These are phyloP conservation scores for Colletotrichum limetticola DNA, from an alignment of 2,329 filamentous ascomycete species.

Conservation along the genomic window DNA sequence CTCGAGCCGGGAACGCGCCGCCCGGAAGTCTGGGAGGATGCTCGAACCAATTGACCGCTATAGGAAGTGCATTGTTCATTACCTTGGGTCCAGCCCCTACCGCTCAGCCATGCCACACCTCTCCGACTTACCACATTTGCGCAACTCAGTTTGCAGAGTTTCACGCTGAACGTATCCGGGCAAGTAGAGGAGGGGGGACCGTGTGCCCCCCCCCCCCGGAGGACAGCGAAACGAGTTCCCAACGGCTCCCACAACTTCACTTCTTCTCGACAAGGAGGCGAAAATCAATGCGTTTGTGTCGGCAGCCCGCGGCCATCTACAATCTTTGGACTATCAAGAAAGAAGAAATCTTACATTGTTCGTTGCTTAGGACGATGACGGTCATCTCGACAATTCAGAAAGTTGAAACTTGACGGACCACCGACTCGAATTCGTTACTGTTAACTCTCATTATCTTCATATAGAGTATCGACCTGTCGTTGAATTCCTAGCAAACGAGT, in stretches of 20 bases:
- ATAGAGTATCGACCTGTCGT: not conserved
- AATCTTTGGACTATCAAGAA: too few relatives aligned
- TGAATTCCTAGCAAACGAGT: not conserved
- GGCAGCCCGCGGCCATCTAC: not conserved
- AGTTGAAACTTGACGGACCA: not conserved
- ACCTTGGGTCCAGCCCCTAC: not conserved
- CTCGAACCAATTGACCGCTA: not conserved
- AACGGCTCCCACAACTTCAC: too few relatives aligned
- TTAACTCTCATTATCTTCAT: not conserved
- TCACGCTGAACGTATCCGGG: not conserved
- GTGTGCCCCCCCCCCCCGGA: too few relatives aligned
- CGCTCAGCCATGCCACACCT: not conserved
- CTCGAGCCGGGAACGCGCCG: not conserved
- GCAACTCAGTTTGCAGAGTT: not conserved
- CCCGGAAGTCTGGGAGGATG: not conserved
- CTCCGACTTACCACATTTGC: not conserved
- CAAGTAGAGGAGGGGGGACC: not conserved
- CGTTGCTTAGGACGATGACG: slow-evolving; percentile 1
- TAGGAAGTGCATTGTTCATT: not conserved
- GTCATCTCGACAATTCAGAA: not conserved
- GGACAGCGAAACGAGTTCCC: too few relatives aligned
- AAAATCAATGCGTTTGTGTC: not conserved
- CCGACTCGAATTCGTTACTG: too few relatives aligned
- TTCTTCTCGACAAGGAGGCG: too few relatives aligned
- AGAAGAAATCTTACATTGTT: not conserved